These are phyloP conservation scores for Phytophthora constricta DNA, from an alignment of 352 stramenopile genomes.

Conservation along the genomic window DNA sequence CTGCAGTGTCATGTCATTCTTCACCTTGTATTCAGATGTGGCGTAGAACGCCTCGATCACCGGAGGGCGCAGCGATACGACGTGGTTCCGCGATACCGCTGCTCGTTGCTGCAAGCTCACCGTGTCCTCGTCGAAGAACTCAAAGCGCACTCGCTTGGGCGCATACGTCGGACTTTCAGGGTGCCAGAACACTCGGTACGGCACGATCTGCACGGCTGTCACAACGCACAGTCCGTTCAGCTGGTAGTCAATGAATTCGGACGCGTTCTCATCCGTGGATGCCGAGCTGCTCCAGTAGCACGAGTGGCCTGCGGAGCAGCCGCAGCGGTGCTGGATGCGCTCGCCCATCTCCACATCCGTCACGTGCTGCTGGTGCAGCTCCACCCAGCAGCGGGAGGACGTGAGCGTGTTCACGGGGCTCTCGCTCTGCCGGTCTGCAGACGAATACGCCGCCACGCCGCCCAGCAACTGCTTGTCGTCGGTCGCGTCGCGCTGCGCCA, in stretches of 20 bases:
- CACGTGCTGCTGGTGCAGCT: conserved; percentile 53
- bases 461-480: conserved; percentile 53
- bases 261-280: conserved; percentile 60
- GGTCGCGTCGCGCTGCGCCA: conserved; percentile 37
- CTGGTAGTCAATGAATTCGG: conserved; percentile 81
- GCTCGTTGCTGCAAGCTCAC: conserved; percentile 19
- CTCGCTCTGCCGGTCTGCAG: conserved; percentile 58
- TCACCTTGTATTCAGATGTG: conserved; percentile 57
- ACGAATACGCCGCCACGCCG: conserved; percentile 56
- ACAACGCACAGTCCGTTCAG: conserved; percentile 65
- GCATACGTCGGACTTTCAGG: conserved; percentile 78
- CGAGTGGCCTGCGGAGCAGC: conserved; percentile 72
- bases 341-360: conserved; percentile 48
- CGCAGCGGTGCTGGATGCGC: conserved; percentile 69
- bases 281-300: conserved; percentile 90
- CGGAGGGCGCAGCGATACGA: conserved; percentile 14
- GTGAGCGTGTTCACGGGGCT: conserved; percentile 68
- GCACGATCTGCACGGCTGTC: conserved; percentile 68
- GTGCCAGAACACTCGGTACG: conserved; percentile 85
- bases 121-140: conserved; percentile 59
- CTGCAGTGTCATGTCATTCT: conserved; percentile 81
- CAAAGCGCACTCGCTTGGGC: conserved; percentile 68
- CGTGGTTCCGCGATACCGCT: conserved; percentile 6
- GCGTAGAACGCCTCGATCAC: conserved; percentile 57
- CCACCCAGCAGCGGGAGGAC: conserved; percentile 71